Evolutionary conservation across 2,329 filamentous ascomycete species (phyloP).

Genomic region (Aureobasidium sp.): DNA sequence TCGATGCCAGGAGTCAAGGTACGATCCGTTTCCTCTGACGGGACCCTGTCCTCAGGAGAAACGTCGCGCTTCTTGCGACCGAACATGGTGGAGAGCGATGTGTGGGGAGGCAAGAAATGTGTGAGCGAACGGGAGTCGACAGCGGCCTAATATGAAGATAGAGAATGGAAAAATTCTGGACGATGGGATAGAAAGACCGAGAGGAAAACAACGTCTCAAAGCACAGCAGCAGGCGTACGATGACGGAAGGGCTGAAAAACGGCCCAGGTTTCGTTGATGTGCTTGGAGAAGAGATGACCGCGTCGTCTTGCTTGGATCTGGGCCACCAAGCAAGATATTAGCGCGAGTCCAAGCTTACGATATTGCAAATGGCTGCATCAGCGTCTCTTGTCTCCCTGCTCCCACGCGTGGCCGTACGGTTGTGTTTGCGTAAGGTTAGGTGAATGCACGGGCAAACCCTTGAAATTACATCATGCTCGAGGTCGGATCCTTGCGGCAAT

Average conservation of each 20-base stretch:
- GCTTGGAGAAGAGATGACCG: neutral
- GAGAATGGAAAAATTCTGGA: neutral
- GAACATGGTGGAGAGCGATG: slow-evolving; percentile 20
- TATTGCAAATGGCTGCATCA: neutral
- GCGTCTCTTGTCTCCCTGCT: neutral
- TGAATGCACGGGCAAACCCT: neutral
- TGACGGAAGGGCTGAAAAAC: neutral
- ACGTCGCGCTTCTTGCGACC: slow-evolving; percentile 21
- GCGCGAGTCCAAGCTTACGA: slow-evolving; percentile 3
- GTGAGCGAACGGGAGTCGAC: neutral
- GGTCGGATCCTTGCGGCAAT: neutral
- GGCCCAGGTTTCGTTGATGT: slow-evolving; percentile 1
- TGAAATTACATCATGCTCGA: neutral
- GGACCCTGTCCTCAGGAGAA: neutral
- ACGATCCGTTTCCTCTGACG: slow-evolving; percentile 17
- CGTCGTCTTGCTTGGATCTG: neutral
- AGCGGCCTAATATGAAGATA: neutral
- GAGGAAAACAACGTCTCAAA: neutral
- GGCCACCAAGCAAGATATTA: neutral
- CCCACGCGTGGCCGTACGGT: neutral
- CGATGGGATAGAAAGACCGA: neutral
- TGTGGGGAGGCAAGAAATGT: neutral
- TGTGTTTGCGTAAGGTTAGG: neutral
- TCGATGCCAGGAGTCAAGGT: slow-evolving; percentile 19
- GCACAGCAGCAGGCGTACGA: neutral